Percentiles rank a stretch among this genome's conserved stretches.
phyloP scores from a whole-genome alignment of 164 flowering plant genomes.

The Nymphaea colorata region DNA sequence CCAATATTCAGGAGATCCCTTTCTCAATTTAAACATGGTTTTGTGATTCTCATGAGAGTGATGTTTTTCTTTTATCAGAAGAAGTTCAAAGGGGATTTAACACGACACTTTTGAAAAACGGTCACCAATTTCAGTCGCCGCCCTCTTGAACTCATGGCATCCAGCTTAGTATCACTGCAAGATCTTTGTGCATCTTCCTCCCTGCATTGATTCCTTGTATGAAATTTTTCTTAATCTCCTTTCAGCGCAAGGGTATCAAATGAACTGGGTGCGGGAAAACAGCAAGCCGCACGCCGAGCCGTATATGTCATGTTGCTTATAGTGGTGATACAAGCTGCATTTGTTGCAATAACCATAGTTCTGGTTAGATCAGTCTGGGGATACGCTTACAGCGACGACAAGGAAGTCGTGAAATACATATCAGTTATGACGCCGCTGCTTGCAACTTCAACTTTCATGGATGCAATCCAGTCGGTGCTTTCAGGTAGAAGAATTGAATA shows the following conservation, averaged over 20 bases:
- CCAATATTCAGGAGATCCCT: too few species aligned
- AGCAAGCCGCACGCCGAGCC: slow-evolving; percentile 25
- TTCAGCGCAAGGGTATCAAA: slow-evolving; percentile 49
- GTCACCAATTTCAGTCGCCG: too few species aligned
- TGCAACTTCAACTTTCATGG: slow-evolving; percentile 25
- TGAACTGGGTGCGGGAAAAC: slow-evolving; percentile 45
- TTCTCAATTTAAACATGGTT: too few species aligned
- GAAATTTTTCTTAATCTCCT: not conserved
- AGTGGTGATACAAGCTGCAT: slow-evolving; percentile 15
- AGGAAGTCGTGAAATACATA: slow-evolving; percentile 26
- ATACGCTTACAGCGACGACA: slow-evolving; percentile 26
- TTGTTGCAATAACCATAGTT: slow-evolving; percentile 11
- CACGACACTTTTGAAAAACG: too few species aligned
- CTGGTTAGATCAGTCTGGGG: slow-evolving; percentile 27
- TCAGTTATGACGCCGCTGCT: slow-evolving; percentile 27
- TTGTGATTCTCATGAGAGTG: too few species aligned
- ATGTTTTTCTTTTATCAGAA: too few species aligned
- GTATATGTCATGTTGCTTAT: slow-evolving; percentile 18
- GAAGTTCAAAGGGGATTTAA: too few species aligned
- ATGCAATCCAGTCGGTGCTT: slow-evolving; percentile 30
- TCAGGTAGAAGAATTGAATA: slow-evolving; percentile 20
- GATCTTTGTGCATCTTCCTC: too few species aligned
- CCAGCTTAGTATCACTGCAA: too few species aligned
- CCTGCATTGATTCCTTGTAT: not conserved
- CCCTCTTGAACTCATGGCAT: too few species aligned